Evolutionary conservation across 176 grass and related monocot genomes (phyloP), one percentile per base, ranked within the genome.

Genomic region (Rhynchospora breviuscula): DNA sequence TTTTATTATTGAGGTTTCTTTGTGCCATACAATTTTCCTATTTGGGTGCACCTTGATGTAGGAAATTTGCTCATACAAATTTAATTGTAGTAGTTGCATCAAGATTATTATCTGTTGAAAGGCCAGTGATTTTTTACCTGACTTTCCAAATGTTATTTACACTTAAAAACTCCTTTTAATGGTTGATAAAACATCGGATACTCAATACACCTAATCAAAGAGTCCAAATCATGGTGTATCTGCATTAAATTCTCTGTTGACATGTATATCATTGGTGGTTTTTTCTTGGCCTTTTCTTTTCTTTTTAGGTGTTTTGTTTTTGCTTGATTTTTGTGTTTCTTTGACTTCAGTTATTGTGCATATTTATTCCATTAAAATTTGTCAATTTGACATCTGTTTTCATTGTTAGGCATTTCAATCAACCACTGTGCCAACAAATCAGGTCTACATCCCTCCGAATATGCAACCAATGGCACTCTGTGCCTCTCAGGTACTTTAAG

Each of bases 401-500:
- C 13, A 12, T 78, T 64, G 23, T 91, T 75, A 83, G 57, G 25
- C 83, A 85, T 89, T 86, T 60, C 84, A 87, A 84, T 84, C 85
- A 66, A 56, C 79, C 10, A 84, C 79, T 83, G 60, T 94, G 60
- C 92, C 87, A 71, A 67, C 85, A 81, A 94, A 86, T 77, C 90
- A 94, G 85, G 85, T 91, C 23, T 91, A 88, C 80, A 84, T 91
- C 64, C 88, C 87, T 90, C 85, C 92, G 0, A 91, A 88, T 86
- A 82, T 92, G 87, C 90, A 89, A 40, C 68, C 85, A 17, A 83
- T 90, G 89, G 68, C 90, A 63, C 67, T 94, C 79, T 94, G 92
- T 87, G 81, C 92, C 60, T 86, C 89, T 48, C 90, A 94, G 89
- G 92, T 91, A 94, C 64, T 87, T 77, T 25, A 14, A 29, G 21